Evolutionary conservation across 2,329 filamentous ascomycete species (phyloP).

Genomic region (Penicillium occitanis): DNA sequence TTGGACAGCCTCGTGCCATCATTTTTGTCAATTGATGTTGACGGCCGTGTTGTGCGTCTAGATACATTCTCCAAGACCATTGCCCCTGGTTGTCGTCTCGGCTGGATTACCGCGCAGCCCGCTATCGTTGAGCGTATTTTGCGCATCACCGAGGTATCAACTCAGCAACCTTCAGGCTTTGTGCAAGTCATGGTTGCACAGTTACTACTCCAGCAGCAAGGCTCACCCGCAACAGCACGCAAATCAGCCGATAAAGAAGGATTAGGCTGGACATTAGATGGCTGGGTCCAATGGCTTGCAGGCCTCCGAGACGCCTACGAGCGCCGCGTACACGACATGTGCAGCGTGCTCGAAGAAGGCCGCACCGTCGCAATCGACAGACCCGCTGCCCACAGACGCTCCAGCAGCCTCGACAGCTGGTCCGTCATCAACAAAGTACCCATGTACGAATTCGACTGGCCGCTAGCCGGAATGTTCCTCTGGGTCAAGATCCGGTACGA

Average conservation of each 20-base stretch:
- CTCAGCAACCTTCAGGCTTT: slow-evolving; percentile 85
- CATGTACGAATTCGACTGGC: slow-evolving; percentile 75
- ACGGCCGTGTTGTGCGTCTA: slow-evolving; percentile 83
- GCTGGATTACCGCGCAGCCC: slow-evolving; percentile 87
- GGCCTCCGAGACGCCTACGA: slow-evolving; percentile 83
- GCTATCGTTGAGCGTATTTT: slow-evolving; percentile 70
- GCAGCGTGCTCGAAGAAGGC: slow-evolving; percentile 67
- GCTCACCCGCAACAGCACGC: slow-evolving; percentile 42
- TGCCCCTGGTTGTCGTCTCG: slow-evolving; percentile 82
- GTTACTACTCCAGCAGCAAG: slow-evolving; percentile 69
- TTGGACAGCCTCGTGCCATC: slow-evolving; percentile 81
- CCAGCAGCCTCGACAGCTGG: slow-evolving; percentile 61
- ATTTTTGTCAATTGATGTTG: slow-evolving; percentile 75
- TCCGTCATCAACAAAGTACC: slow-evolving; percentile 71
- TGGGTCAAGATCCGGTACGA: slow-evolving; percentile 75
- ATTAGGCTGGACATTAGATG: slow-evolving; percentile 72
- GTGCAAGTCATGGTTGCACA: slow-evolving; percentile 80
- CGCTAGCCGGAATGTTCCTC: slow-evolving; percentile 87
- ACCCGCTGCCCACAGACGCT: slow-evolving; percentile 31
- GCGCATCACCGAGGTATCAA: slow-evolving; percentile 73
- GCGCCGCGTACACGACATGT: slow-evolving; percentile 79
- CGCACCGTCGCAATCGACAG: slow-evolving; percentile 63
- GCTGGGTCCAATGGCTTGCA: slow-evolving; percentile 89
- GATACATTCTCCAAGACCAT: slow-evolving; percentile 95
- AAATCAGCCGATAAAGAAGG: slow-evolving; percentile 52